These are phyloP conservation scores for Apiosordaria backusii DNA, from an alignment of 495 filamentous ascomycete genomes.

Conservation along the genomic window DNA sequence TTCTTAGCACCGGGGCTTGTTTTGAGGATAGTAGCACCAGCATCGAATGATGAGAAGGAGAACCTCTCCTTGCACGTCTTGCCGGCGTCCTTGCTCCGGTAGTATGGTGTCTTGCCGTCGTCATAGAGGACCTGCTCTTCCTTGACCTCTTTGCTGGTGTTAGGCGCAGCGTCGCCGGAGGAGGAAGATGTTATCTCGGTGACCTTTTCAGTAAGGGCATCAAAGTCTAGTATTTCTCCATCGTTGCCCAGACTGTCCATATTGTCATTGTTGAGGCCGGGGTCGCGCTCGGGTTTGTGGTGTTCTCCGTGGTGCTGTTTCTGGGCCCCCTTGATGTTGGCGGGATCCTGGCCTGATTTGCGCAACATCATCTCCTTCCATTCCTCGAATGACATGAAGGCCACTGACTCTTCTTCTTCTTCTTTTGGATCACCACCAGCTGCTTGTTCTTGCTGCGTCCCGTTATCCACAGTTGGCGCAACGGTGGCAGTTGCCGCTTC, in stretches of 20 bases:
- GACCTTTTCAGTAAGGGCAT: constrained; percentile 50
- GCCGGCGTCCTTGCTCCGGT: constrained; percentile 84
- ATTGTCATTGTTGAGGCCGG: constrained; percentile 30
- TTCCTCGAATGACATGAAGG: constrained; percentile 96
- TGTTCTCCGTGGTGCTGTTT: constrained; percentile 33
- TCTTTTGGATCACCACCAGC: constrained; percentile 32
- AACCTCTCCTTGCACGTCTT: constrained; percentile 88
- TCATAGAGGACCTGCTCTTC: constrained; percentile 39
- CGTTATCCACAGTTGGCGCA: constrained; percentile 12
- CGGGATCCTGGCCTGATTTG: constrained; percentile 77
- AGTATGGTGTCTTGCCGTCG: constrained; percentile 48
- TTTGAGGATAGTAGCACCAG: constrained; percentile 89
- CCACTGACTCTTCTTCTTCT: constrained; percentile 57
- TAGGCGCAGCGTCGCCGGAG: constrained; percentile 29
- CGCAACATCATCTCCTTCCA: constrained; percentile 95
- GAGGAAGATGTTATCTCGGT: constrained; percentile 35
- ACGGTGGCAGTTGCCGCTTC: constrained; percentile 9
- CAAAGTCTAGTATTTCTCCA: constrained; percentile 85
- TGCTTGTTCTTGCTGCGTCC: constrained; percentile 14
- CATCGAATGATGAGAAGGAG: constrained; percentile 96
- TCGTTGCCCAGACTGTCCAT: constrained; percentile 70
- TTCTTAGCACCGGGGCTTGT: constrained; percentile 80
- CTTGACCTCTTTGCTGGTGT: constrained; percentile 37
- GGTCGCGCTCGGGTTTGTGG: constrained; percentile 31
- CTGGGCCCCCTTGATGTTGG: constrained; percentile 62